Evolutionary conservation across 202 grass and related monocot genomes (phyloP).

Genomic region (Carex arenaria): DNA sequence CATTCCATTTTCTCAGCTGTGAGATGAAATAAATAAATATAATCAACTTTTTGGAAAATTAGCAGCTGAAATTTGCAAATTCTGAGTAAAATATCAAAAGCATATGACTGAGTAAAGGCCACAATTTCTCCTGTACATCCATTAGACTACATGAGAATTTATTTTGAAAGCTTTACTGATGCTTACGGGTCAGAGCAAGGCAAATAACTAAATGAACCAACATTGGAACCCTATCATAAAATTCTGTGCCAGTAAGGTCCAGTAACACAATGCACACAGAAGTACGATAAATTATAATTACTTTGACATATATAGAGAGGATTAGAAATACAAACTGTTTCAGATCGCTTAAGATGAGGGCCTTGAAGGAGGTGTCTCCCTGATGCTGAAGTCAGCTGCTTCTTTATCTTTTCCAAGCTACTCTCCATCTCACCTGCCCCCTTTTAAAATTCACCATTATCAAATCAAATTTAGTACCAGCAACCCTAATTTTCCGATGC

Average conservation of each 20-base stretch:
- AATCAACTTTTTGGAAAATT: not conserved
- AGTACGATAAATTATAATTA: not conserved
- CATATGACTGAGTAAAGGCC: not conserved
- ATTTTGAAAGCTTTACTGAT: not conserved
- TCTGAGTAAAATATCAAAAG: not conserved
- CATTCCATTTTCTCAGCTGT: constrained; percentile 96
- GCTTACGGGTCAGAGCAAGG: not conserved
- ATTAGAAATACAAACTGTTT: constrained; percentile 42
- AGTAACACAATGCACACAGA: not conserved
- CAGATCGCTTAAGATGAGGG: constrained; percentile 89
- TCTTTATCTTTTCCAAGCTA: constrained; percentile 87
- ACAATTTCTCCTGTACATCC: not conserved
- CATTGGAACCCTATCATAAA: not conserved
- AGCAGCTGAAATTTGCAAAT: not conserved
- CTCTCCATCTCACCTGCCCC: constrained; percentile 59
- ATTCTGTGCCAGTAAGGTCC: not conserved
- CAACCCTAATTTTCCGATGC: not conserved
- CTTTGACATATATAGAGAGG: not conserved
- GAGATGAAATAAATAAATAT: constrained; percentile 25
- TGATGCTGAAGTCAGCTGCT: constrained; percentile 68
- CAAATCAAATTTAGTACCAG: not conserved
- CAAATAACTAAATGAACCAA: not conserved
- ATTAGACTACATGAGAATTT: not conserved
- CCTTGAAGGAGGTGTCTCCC: constrained; percentile 82
- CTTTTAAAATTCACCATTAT: constrained; percentile 22